Percentiles rank a stretch among this genome's conserved stretches.
These are phyloP conservation scores for Colletotrichum theobromicola DNA, from an alignment of 2,329 filamentous ascomycete species.

Conservation along the genomic window DNA sequence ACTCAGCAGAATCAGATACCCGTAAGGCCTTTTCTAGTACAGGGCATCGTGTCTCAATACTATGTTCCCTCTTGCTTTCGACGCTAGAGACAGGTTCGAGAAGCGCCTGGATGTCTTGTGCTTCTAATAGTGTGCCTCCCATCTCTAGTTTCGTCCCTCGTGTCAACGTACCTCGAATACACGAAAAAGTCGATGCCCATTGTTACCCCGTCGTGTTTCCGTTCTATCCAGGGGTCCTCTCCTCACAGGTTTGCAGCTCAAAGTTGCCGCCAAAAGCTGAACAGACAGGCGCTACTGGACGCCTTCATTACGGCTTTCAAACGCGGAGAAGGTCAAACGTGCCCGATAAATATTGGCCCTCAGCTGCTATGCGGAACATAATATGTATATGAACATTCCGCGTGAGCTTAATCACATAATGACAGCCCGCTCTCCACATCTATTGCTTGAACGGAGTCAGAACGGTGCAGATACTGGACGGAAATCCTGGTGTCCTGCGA, in stretches of 20 bases:
- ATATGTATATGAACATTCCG: neutral
- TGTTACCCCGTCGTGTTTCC: accelerated
- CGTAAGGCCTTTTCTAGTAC: too few species aligned
- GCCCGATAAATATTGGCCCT: neutral
- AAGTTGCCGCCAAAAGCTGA: neutral
- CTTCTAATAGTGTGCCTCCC: too few species aligned
- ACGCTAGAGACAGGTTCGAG: neutral
- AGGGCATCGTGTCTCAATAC: too few species aligned
- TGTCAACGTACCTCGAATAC: accelerated
- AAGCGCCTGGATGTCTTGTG: neutral
- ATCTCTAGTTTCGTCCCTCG: neutral
- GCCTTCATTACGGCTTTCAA: accelerated
- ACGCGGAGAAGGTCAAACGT: neutral
- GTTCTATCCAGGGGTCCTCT: neutral
- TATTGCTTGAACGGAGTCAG: neutral
- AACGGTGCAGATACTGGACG: too few species aligned
- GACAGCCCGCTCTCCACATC: accelerated
- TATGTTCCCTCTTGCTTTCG: neutral
- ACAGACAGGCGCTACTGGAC: neutral
- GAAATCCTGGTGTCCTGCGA: too few species aligned
- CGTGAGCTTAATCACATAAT: neutral
- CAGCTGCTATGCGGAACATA: accelerated
- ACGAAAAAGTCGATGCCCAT: neutral
- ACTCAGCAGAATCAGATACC: too few species aligned
- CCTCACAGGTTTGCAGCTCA: neutral